Evolutionary conservation across 1,284 basidiomycete genomes (phyloP), one percentile per base, ranked within the genome.

Genomic region (Cerrena zonata): DNA sequence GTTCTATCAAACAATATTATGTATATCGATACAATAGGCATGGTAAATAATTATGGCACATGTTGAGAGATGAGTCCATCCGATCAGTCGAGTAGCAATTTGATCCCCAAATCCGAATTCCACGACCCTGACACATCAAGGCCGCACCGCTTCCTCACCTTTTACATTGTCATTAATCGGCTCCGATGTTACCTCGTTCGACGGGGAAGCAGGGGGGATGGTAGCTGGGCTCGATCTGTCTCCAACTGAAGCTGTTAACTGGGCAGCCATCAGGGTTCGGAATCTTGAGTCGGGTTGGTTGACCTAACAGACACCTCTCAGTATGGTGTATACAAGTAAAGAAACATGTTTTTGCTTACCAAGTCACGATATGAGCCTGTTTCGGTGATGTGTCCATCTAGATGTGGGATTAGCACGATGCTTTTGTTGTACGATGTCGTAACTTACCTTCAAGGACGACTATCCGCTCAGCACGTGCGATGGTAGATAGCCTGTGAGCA

Each of bases 401-500:
- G 2, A 48, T n/a, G 30, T 34, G 30, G 7, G 15, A 34, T 7
- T 34, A 34, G 15, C 15, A 7, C 7, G 30, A 15, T 7, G 30
- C 15, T 7, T 34, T 34, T 7, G 30, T 15, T 34, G 7, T 4
- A 41, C 18, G 13, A 37, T 27, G 19, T 15, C 39, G 36, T 21
- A 21, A 58, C 69, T 34, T 41, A 84, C 84, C 84, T 71, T 95
- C 92, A 24, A 96, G 75, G 15, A 94, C 91, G 5, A 91, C 86
- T 45, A 94, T 89, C 26, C 86, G 75, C 62, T 93, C 90, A 1
- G 89, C 91, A 51, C 86, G 76, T 18, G 86, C 91, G 54, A 92
- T 92, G 10, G 88, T 92, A 19, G 85, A 89, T 45, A 92, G 65
- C 50, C 93, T 76, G 68, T 95, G 93, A 0, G 93, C 93, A 22